phyloP scores from a whole-genome alignment of 2,329 filamentous ascomycete species.

The Exophiala mesophila region DNA sequence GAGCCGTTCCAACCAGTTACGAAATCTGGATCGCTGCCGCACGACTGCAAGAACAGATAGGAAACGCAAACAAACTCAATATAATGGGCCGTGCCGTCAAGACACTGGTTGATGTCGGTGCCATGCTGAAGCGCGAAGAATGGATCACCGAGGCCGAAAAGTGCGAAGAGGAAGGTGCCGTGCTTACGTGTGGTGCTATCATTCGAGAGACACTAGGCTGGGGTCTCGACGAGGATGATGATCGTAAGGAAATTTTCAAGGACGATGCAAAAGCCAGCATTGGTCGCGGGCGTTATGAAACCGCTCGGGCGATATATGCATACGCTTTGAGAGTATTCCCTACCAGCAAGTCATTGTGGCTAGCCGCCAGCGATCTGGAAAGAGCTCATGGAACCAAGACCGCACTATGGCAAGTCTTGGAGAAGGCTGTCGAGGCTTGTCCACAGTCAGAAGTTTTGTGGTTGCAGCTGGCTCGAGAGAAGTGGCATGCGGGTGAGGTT shows the following conservation, averaged over 20 bases:
- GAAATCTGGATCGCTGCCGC: conserved; percentile 97
- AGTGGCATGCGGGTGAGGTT: conserved; percentile 82
- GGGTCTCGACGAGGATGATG: conserved; percentile 90
- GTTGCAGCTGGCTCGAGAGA: conserved; percentile 94
- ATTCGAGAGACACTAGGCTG: conserved; percentile 90
- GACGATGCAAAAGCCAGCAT: conserved; percentile 84
- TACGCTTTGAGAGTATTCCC: conserved; percentile 87
- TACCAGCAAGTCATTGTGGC: conserved; percentile 82
- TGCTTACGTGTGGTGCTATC: conserved; percentile 81
- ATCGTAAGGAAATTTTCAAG: conserved; percentile 92
- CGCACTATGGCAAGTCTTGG: conserved; percentile 75
- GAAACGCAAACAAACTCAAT: conserved; percentile 72
- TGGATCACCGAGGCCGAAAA: conserved; percentile 95
- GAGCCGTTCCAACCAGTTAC: conserved; percentile 85
- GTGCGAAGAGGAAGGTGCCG: conserved; percentile 86
- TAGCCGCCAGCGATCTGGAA: conserved; percentile 85
- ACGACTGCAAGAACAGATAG: conserved; percentile 82
- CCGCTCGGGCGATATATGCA: conserved; percentile 86
- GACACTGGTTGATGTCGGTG: conserved; percentile 79
- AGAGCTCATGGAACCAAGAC: conserved; percentile 82
- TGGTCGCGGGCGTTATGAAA: conserved; percentile 76
- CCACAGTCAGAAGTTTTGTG: conserved; percentile 87
- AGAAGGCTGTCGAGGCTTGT: conserved; percentile 90
- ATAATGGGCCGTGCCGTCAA: conserved; percentile 94
- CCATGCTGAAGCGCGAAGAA: conserved; percentile 95